Conservation (phyloP, 305 asterid species). For the Fraxinus greggii region DNA sequence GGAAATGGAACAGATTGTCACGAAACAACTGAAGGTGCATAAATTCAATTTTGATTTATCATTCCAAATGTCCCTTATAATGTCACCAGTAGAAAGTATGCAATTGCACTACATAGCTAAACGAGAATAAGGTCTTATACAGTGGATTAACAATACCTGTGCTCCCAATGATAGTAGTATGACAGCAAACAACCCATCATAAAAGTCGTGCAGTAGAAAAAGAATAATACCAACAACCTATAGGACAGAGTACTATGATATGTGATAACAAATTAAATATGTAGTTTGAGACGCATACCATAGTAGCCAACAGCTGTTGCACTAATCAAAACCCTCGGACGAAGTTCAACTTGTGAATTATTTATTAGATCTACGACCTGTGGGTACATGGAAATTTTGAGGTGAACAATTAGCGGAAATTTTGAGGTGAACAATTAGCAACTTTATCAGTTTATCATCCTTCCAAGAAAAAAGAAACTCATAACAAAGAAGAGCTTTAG, state of each 20-base stretch:
- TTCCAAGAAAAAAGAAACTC: neutral
- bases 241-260: slow-evolving; percentile 1
- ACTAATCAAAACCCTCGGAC: slow-evolving; percentile 79
- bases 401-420: neutral
- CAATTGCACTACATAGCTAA: neutral
- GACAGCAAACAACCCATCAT: neutral
- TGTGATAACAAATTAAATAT: neutral
- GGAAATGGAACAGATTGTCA: slow-evolving; percentile 14
- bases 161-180: neutral
- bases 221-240: neutral
- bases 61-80: neutral
- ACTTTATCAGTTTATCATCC: neutral
- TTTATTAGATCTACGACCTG: slow-evolving; percentile 78
- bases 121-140: neutral
- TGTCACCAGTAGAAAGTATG: neutral
- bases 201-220: neutral
- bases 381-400: slow-evolving; percentile 9
- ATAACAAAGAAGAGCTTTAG: slow-evolving; percentile 11
- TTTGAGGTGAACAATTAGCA: neutral
- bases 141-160: neutral
- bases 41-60: neutral
- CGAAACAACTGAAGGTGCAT: neutral
- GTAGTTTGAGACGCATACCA: slow-evolving; percentile 44
- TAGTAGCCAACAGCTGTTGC: slow-evolving; percentile 94
- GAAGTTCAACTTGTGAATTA: slow-evolving; percentile 43